Conservation (phyloP, 2,329 filamentous ascomycete species). For the Claviceps monticola region DNA sequence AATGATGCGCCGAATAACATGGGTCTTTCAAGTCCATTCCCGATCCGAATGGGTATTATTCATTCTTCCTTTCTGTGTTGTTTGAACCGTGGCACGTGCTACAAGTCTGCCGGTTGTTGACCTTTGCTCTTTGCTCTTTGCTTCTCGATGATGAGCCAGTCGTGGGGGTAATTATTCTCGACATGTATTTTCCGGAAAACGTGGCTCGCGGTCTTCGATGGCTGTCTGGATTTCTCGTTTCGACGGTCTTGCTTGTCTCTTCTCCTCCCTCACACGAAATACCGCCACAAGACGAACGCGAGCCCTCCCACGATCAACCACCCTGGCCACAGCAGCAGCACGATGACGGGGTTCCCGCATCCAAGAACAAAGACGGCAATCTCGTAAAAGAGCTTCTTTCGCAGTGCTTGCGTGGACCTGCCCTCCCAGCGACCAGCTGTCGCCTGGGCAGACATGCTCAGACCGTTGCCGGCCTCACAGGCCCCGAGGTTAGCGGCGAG, state of each 20-base stretch:
- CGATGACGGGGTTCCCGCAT: conserved; percentile 31
- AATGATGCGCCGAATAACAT: conserved; percentile 12
- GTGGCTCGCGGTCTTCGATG: not conserved
- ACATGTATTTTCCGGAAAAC: not conserved
- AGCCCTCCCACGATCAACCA: conserved; percentile 33
- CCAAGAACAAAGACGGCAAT: conserved; percentile 38
- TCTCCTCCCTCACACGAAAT: conserved; percentile 15
- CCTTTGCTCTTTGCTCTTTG: not conserved
- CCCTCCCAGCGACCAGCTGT: conserved; percentile 24
- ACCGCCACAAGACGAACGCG: conserved; percentile 20
- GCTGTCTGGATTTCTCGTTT: not conserved
- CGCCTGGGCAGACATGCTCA: conserved; percentile 15
- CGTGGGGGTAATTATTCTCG: not conserved
- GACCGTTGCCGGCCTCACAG: conserved; percentile 8
- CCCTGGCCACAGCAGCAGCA: conserved; percentile 43
- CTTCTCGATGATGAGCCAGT: not conserved
- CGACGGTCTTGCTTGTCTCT: not conserved
- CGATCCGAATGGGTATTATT: conserved; percentile 1
- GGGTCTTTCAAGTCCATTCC: not conserved
- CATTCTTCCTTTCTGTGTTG: not conserved
- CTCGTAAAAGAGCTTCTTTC: conserved; percentile 36
- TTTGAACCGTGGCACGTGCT: not conserved
- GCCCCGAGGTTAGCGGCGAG: no score
- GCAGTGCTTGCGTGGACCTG: conserved; percentile 20
- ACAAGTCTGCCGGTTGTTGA: not conserved